These are phyloP conservation scores for Alternaria sp. DNA, from an alignment of 2,329 filamentous ascomycete genomes.

Conservation along the genomic window DNA sequence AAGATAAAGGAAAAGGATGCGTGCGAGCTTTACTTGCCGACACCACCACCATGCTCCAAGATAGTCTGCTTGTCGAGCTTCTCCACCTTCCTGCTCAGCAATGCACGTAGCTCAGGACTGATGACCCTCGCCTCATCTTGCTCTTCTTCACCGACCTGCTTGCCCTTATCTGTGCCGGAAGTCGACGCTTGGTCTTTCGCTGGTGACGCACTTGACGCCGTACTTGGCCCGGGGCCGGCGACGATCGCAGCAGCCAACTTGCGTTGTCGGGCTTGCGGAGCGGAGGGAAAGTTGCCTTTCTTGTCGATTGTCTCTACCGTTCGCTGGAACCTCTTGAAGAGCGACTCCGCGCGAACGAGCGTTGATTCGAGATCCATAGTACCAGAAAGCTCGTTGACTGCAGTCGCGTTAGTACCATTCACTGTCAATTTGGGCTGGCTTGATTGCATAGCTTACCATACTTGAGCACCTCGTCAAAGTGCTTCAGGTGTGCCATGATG, in stretches of 20 bases:
- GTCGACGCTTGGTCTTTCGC: conserved; percentile 29
- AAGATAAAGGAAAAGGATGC: too few species aligned
- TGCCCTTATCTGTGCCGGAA: conserved; percentile 41
- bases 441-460: conserved; percentile 68
- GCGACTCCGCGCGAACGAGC: conserved; percentile 82
- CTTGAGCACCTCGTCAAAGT: conserved; percentile 97
- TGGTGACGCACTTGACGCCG: conserved; percentile 18
- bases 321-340: conserved; percentile 87
- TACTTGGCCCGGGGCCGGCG: conserved; percentile 32
- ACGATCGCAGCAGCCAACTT: conserved; percentile 49
- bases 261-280: conserved; percentile 57
- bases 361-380: conserved; percentile 90
- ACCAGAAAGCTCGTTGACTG: conserved; percentile 92
- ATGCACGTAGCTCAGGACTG: conserved; percentile 65
- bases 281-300: conserved; percentile 79
- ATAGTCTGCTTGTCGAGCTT: conserved; percentile 55
- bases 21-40: too few species aligned
- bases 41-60: conserved; percentile 41
- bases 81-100: conserved; percentile 67
- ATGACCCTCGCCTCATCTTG: conserved; percentile 60
- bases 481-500: conserved; percentile 91
- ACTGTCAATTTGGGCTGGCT: neutral
- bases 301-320: conserved; percentile 92
- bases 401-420: conserved; percentile 8
- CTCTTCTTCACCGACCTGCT: conserved; percentile 38